Evolutionary conservation across 2,329 filamentous ascomycete species (phyloP).

Genomic region (Escovopsis sp.): DNA sequence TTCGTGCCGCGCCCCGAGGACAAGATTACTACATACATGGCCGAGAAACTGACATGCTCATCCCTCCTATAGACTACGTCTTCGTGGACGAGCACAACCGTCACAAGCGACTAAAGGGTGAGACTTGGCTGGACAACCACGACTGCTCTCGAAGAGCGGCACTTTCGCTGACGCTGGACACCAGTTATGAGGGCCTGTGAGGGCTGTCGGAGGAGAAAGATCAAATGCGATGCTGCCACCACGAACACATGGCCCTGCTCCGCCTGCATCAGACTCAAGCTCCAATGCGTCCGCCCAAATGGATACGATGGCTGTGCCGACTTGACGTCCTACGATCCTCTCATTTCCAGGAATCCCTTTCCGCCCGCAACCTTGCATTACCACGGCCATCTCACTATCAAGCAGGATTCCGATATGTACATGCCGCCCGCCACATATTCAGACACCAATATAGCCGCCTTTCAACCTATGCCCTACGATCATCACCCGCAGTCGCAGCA

Average conservation of each 20-base stretch:
- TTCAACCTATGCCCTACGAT: slow-evolving; percentile 34
- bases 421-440: slow-evolving; percentile 34
- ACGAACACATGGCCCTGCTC: slow-evolving; percentile 97
- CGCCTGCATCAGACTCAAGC: slow-evolving; percentile 79
- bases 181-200: slow-evolving; percentile 94
- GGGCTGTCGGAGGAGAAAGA: slow-evolving; percentile 86
- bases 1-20: not conserved
- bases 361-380: slow-evolving; percentile 39
- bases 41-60: not conserved
- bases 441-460: slow-evolving; percentile 27
- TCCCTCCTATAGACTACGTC: slow-evolving; percentile 62
- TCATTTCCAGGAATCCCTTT: slow-evolving; percentile 19
- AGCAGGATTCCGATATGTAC: slow-evolving; percentile 31
- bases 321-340: slow-evolving; percentile 18
- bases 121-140: not conserved
- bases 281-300: slow-evolving; percentile 83
- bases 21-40: too few species aligned
- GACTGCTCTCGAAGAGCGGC: not conserved
- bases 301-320: slow-evolving; percentile 43
- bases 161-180: not conserved
- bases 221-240: slow-evolving; percentile 93
- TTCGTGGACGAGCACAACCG: slow-evolving; percentile 98
- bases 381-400: slow-evolving; percentile 20
- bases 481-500: slow-evolving; percentile 25
- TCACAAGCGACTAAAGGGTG: slow-evolving; percentile 92